Base-by-base conservation (phyloP, 2,329 filamentous ascomycete genomes). In the Aureobasidium sp. region DNA sequence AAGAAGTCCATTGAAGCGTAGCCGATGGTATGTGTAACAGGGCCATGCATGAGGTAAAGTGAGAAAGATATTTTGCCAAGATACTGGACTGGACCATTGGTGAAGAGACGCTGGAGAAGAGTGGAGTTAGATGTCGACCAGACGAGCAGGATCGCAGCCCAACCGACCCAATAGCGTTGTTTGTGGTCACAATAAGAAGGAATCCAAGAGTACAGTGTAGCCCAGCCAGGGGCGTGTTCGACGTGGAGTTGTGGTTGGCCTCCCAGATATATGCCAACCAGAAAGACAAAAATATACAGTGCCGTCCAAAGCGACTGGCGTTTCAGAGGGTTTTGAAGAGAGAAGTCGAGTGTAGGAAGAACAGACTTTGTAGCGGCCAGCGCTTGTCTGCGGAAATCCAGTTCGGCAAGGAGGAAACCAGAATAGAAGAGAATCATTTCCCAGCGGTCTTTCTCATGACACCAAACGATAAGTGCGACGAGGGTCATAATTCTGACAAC, bases 1-100 rank as follows among this genome's bases (percentile, higher is more conserved):
- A 77, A 76, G 37, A 75, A 76, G 68, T 84, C 77, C 63, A 79
- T 77, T 1, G 89, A 44, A 37, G 77, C 74, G 66, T 83, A 84
- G 12, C 82, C 82, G 20, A 81, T 67, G 2, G 78, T 78, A 66
- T 84, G 82, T 68, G 81, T 77, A 2, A 80, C 77, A 3, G 82
- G 81, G 0, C 83, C 82, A 68, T 87, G 84, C 75, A 85, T 81
- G 15, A 87, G 77, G 70, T 87, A 87, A 29, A 87, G 69, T 55
- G 82, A 79, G 68, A 84, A 87, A 58, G 82, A 85, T 66, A 86
- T 81, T 68, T 80, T 80, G 63, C 84, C 84, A 6, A 86, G 73
- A 70, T 86, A 86, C 68, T 84, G 82, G 3, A 84, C 74, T 17
- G 77, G 66, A 2, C 72, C 68, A 1, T 75, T 73, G 68, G 80